Evolutionary conservation across 1,284 basidiomycete species (phyloP).

Genomic region (Abortiporus biennis): DNA sequence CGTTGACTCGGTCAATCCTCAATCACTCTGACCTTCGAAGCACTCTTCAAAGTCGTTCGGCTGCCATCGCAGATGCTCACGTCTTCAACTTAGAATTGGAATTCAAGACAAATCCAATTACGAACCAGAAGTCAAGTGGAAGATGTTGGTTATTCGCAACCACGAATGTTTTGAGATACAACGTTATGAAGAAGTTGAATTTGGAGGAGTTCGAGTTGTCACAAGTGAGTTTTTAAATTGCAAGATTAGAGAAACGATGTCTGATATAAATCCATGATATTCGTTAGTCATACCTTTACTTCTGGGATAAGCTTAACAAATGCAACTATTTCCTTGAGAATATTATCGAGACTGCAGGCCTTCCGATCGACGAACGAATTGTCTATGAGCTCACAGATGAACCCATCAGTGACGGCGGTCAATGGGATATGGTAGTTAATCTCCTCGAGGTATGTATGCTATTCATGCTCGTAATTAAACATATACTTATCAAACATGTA

Average conservation of each 20-base stretch:
- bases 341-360: constrained; percentile 77
- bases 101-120: constrained; percentile 77
- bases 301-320: constrained; percentile 95
- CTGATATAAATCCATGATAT: constrained; percentile 3
- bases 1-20: constrained; percentile 79
- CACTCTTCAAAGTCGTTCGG: constrained; percentile 61
- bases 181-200: constrained; percentile 81
- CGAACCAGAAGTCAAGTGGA: constrained; percentile 84
- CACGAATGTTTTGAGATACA: constrained; percentile 82
- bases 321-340: constrained; percentile 92
- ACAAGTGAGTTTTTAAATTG: constrained; percentile 44
- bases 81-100: constrained; percentile 83
- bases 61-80: constrained; percentile 65
- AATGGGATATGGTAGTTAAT: constrained; percentile 95
- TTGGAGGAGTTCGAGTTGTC: constrained; percentile 87
- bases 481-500: constrained; percentile 14
- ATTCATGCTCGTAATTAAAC: neutral
- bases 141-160: constrained; percentile 93
- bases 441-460: constrained; percentile 50
- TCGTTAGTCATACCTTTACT: constrained; percentile 78
- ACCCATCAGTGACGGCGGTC: constrained; percentile 88
- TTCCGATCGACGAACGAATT: constrained; percentile 79
- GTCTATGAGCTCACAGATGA: constrained; percentile 72
- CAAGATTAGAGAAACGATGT: neutral
- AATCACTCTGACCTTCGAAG: constrained; percentile 66